Evolutionary conservation across 2,329 filamentous ascomycete genomes (phyloP).

Genomic region (Fusarium sp.): DNA sequence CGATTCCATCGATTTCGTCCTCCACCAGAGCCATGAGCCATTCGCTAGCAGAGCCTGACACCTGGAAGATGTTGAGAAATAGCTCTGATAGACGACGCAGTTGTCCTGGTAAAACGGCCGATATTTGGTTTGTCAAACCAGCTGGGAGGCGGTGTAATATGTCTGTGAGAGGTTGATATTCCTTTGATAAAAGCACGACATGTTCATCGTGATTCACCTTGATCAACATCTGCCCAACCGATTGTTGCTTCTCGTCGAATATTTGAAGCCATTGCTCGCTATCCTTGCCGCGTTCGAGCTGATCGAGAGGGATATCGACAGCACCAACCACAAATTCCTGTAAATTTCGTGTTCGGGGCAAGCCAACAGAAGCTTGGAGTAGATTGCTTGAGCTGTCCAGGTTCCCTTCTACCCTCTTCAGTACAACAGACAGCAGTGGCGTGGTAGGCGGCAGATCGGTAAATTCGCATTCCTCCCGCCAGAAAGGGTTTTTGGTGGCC

Average conservation of each 20-base stretch:
- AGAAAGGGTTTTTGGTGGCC: conserved; percentile 82
- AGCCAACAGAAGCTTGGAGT: conserved; percentile 48
- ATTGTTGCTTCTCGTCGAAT: conserved; percentile 80
- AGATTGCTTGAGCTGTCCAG: conserved; percentile 60
- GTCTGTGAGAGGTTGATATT: conserved; percentile 87
- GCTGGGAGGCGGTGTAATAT: conserved; percentile 88
- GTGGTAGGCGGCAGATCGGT: conserved; percentile 78
- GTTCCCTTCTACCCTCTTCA: conserved; percentile 76
- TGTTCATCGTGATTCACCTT: conserved; percentile 89
- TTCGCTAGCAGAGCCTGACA: conserved; percentile 85
- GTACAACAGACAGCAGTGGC: conserved; percentile 77
- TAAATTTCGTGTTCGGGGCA: conserved; percentile 59
- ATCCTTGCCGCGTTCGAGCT: conserved; percentile 82
- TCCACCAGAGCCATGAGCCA: conserved; percentile 96
- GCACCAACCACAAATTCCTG: conserved; percentile 74
- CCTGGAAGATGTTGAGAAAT: conserved; percentile 95
- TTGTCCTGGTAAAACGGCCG: conserved; percentile 82
- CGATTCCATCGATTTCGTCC: conserved; percentile 95
- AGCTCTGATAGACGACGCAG: conserved; percentile 87
- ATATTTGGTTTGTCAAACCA: conserved; percentile 87
- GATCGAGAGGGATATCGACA: conserved; percentile 86
- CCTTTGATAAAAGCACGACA: conserved; percentile 86
- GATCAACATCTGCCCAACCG: conserved; percentile 87
- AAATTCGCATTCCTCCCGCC: conserved; percentile 87
- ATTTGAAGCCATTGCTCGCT: conserved; percentile 92